These are phyloP conservation scores for Rubroboletus satanas DNA, from an alignment of 768 basidiomycete genomes.

Conservation along the genomic window DNA sequence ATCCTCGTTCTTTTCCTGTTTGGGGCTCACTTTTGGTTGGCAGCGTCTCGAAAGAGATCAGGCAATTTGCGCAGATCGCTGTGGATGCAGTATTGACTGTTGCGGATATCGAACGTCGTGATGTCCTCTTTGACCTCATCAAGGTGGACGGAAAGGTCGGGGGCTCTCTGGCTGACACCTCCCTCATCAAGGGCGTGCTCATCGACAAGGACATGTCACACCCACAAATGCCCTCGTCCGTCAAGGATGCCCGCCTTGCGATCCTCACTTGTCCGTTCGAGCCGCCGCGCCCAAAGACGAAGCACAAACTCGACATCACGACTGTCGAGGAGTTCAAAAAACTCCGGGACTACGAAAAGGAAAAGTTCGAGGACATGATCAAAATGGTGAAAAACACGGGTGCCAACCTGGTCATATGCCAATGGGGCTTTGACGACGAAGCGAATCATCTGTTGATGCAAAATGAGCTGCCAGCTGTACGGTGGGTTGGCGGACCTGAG, in stretches of 20 bases:
- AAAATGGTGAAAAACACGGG: conserved; percentile 93
- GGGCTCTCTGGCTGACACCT: conserved; percentile 92
- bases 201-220: conserved; percentile 99
- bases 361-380: conserved; percentile 97
- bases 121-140: conserved; percentile 97
- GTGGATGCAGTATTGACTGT: conserved; percentile 95
- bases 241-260: conserved; percentile 87
- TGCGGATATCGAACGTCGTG: conserved; percentile 90
- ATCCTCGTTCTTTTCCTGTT: neutral
- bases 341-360: conserved; percentile 89
- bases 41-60: conserved; percentile 95
- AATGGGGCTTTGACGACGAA: conserved; percentile 99
- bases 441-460: conserved; percentile 98
- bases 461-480: conserved; percentile 93
- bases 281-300: conserved; percentile 97
- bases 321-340: conserved; percentile 96
- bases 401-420: conserved; percentile 97
- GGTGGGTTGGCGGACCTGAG: conserved; percentile 99
- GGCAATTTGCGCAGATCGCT: conserved; percentile 95
- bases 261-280: conserved; percentile 99
- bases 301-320: conserved; percentile 97
- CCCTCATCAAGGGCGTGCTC: conserved; percentile 93
- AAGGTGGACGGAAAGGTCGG: conserved; percentile 99
- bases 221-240: conserved; percentile 90
- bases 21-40: conserved; percentile 2